These are phyloP conservation scores for Fusarium sterilihyphosum DNA, from an alignment of 2,329 filamentous ascomycete genomes.

Conservation along the genomic window DNA sequence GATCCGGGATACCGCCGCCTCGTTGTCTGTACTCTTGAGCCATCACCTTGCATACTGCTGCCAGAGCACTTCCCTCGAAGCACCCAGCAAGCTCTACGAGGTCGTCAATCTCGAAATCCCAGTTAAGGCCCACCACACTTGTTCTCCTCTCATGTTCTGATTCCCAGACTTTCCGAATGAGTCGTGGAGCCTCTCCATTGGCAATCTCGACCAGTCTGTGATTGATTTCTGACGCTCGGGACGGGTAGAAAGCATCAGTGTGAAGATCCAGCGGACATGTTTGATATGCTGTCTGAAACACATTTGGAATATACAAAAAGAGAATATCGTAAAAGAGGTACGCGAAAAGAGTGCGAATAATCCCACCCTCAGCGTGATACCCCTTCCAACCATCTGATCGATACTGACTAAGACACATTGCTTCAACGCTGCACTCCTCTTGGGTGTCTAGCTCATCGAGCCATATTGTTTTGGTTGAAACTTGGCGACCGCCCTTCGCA, in stretches of 20 bases:
- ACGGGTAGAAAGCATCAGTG: constrained; percentile 90
- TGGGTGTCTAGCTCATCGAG: constrained; percentile 76
- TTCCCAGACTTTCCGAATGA: constrained; percentile 76
- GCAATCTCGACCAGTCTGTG: constrained; percentile 84
- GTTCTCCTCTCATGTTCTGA: constrained; percentile 76
- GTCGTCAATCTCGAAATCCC: constrained; percentile 85
- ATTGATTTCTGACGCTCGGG: constrained; percentile 89
- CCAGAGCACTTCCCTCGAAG: constrained; percentile 83
- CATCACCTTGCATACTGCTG: constrained; percentile 89
- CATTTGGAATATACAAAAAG: constrained; percentile 93
- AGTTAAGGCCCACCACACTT: constrained; percentile 91
- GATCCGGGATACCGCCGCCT: constrained; percentile 88
- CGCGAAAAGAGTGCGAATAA: constrained; percentile 88
- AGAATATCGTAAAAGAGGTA: constrained; percentile 94
- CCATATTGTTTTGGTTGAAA: constrained; percentile 83
- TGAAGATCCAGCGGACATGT: constrained; percentile 93
- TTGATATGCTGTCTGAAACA: constrained; percentile 96
- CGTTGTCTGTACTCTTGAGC: constrained; percentile 92
- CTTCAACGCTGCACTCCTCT: constrained; percentile 87
- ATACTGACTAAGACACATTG: constrained; percentile 92
- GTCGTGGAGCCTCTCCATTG: constrained; percentile 76
- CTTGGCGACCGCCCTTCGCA: constrained; percentile 51
- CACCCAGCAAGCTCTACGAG: constrained; percentile 80
- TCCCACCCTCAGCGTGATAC: constrained; percentile 91
- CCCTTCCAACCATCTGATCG: constrained; percentile 89